Evolutionary conservation across 495 filamentous ascomycete species (phyloP).

Genomic region (Alectoria sarmentosa): DNA sequence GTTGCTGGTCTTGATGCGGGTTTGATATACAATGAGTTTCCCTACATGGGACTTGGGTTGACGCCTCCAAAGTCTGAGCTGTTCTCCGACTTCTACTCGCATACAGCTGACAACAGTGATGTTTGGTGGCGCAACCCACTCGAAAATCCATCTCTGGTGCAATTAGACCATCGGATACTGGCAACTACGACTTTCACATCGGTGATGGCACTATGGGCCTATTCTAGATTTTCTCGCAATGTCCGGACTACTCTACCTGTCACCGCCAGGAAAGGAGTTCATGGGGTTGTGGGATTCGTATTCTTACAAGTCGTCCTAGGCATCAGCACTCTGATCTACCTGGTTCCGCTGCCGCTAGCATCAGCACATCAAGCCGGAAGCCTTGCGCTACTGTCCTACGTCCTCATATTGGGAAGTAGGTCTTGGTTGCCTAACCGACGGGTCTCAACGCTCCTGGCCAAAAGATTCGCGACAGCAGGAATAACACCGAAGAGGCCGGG

Average conservation of each 20-base stretch:
- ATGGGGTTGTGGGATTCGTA: constrained; percentile 75
- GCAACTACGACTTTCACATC: constrained; percentile 83
- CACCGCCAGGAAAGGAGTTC: constrained; percentile 59
- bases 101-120: constrained; percentile 65
- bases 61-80: constrained; percentile 77
- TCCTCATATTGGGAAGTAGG: constrained; percentile 63
- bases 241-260: constrained; percentile 58
- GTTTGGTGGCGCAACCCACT: constrained; percentile 94
- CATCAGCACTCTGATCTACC: constrained; percentile 83
- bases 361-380: constrained; percentile 91
- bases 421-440: constrained; percentile 48
- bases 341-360: constrained; percentile 81
- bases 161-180: constrained; percentile 90
- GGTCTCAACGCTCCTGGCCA: constrained; percentile 36
- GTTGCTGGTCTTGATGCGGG: constrained; percentile 95
- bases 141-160: constrained; percentile 90
- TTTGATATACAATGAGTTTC: constrained; percentile 97
- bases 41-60: constrained; percentile 81
- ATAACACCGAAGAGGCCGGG: constrained; percentile 7
- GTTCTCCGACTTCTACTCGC: constrained; percentile 78
- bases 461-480: constrained; percentile 7
- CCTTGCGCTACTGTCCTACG: constrained; percentile 75
- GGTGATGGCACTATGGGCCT: constrained; percentile 69
- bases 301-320: constrained; percentile 77
- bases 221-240: constrained; percentile 55